Evolutionary conservation across 345 rosid genomes (phyloP), one percentile per base, ranked within the genome.

Genomic region (Hevea brasiliensis): DNA sequence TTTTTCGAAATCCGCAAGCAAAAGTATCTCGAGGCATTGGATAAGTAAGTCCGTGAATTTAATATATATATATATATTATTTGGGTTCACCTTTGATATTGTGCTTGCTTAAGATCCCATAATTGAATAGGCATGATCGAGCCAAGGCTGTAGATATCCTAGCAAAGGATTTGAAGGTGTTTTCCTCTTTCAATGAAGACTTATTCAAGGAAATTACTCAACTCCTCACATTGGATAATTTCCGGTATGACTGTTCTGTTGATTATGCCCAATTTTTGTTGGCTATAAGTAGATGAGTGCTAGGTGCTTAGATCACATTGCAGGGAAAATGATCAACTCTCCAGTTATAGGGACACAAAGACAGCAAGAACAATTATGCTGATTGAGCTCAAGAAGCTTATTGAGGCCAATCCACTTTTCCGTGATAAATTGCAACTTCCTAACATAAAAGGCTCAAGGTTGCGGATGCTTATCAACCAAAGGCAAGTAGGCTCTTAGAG

Each of bases 1-100:
- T 82, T 63, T 70, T 85, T 85, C 8, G 86, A 85, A 73, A 78
- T 85, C 42, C 74, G 86, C 50, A 83, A 85, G 64, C 86, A 81
- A 41, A 85, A 72, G 48, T 85, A 76, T 68, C 75, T 85, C 0
- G 88, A 85, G 79, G 83, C 88, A 3, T 72, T 85, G 65, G 82
- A 85, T 71, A 77, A 74, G 88, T 85, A 71, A 78, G 78, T 20
- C 20, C 2, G 41, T 57, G 61, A 48, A 40, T 65, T 55, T 20
- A 8, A 11, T 27, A 2, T 21, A 0, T 12, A 11, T 47, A 11
- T 27, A 0, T 42, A n/a, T n/a, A n/a, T n/a, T n/a, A 42, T 10
- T 55, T n/a, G 12, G 2, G 20, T 54, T 68, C 8, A 20, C 27
- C 53, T 66, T 32, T 54, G 14, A 12, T 45, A 4, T 1, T 48